phyloP scores from a whole-genome alignment of 306 rosid species.

The Glycine soja region DNA sequence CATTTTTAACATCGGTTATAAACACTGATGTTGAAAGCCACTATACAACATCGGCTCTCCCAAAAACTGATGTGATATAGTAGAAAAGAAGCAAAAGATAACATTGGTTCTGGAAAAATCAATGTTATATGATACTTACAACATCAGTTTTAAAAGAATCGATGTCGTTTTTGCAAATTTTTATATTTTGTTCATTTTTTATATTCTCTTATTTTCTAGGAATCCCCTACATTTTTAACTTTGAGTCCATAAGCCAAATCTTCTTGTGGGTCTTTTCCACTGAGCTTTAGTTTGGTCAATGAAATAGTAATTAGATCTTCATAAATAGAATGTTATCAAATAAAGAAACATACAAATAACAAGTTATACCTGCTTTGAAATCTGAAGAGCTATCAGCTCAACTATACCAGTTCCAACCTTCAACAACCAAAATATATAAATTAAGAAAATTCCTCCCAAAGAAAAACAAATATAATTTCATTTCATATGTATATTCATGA shows the following conservation, averaged over 20 bases:
- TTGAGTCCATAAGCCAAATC: conserved; percentile 99
- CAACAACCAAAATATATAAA: conserved; percentile 53
- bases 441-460: conserved; percentile 48
- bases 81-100: too few species aligned
- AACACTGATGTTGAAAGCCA: too few species aligned
- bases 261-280: conserved; percentile 88
- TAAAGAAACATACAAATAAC: not conserved
- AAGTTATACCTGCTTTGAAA: conserved; percentile 81
- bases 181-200: too few species aligned
- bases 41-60: too few species aligned
- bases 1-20: too few species aligned
- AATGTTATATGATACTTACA: too few species aligned
- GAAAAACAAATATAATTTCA: conserved; percentile 26
- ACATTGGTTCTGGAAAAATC: too few species aligned
- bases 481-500: conserved; percentile 20
- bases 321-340: conserved; percentile 14
- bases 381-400: conserved; percentile 94
- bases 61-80: too few species aligned
- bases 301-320: conserved; percentile 30
- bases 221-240: conserved; percentile 56
- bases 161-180: too few species aligned
- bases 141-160: too few species aligned
- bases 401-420: conserved; percentile 99
- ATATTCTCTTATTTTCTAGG: conserved; percentile 8
- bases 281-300: conserved; percentile 72